Conservation (phyloP, 1,284 basidiomycete species). For the Cryptococcus maquisensis region DNA sequence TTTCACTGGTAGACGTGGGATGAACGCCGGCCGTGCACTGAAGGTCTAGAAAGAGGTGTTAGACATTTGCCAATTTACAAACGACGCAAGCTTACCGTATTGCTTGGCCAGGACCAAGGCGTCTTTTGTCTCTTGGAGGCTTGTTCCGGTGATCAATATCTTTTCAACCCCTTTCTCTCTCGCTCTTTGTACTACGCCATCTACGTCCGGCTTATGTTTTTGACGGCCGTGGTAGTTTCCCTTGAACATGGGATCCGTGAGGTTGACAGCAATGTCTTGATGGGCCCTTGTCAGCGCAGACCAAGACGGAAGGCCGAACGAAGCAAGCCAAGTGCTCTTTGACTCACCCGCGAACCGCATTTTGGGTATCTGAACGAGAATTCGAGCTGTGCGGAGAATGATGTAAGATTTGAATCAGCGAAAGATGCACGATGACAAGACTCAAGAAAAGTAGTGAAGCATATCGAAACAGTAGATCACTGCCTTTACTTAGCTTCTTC, state of each 20-base stretch:
- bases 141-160: conserved; percentile 80
- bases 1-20: conserved; percentile 75
- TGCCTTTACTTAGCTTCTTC: too few relatives aligned
- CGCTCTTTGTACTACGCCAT: conserved; percentile 60
- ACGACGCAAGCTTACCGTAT: conserved; percentile 51
- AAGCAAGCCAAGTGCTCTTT: not conserved
- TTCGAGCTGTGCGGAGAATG: not conserved
- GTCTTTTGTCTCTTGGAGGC: conserved; percentile 61
- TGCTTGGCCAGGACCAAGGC: conserved; percentile 62
- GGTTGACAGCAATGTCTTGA: conserved; percentile 53
- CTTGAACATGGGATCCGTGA: conserved; percentile 51
- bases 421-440: too few relatives aligned
- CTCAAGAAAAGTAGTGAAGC: too few relatives aligned
- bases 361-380: conserved; percentile 1
- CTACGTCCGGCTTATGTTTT: conserved; percentile 62
- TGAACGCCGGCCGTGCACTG: conserved; percentile 81
- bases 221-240: conserved; percentile 52
- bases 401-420: not conserved
- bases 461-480: too few relatives aligned
- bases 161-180: conserved; percentile 62
- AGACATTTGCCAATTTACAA: not conserved
- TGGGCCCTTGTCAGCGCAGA: not conserved
- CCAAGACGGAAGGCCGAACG: not conserved
- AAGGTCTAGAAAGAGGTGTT: conserved; percentile 51
- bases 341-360: conserved; percentile 20